Conservation (phyloP, 2,329 filamentous ascomycete genomes). For the Colletotrichum gigasporum region DNA sequence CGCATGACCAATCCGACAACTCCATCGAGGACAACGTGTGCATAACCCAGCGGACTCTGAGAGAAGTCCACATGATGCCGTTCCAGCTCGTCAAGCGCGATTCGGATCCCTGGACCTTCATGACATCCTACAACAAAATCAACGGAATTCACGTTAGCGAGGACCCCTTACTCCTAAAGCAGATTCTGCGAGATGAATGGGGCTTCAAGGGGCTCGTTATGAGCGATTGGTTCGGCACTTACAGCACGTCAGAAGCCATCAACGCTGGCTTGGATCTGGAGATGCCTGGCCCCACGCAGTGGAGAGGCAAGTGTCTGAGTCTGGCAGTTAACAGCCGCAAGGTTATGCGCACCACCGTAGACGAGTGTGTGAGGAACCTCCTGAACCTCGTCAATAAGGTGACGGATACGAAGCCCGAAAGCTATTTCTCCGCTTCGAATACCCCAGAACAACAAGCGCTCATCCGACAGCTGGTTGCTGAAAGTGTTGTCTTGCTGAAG, state of each 20-base stretch:
- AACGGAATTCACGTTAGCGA: conserved; percentile 66
- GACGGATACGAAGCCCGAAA: conserved; percentile 40
- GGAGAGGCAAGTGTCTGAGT: conserved; percentile 27
- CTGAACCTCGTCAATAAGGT: conserved; percentile 65
- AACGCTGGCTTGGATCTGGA: conserved; percentile 66
- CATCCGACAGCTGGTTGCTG: conserved; percentile 71
- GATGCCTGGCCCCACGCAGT: conserved; percentile 65
- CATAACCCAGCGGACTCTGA: conserved; percentile 41
- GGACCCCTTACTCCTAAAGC: conserved; percentile 58
- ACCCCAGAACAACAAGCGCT: conserved; percentile 66
- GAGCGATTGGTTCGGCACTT: conserved; percentile 68
- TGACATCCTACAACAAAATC: conserved; percentile 69
- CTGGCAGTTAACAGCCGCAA: conserved; percentile 22
- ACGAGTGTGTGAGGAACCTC: conserved; percentile 65
- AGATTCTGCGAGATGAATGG: conserved; percentile 65
- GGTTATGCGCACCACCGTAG: conserved; percentile 44
- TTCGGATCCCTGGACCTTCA: conserved; percentile 60
- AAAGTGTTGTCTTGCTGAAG: conserved; percentile 79
- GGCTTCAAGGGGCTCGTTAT: conserved; percentile 65
- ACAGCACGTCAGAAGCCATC: conserved; percentile 60
- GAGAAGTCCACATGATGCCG: conserved; percentile 64
- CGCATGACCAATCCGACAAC: conserved; percentile 36
- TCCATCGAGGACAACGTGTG: conserved; percentile 37
- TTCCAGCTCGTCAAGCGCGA: conserved; percentile 67
- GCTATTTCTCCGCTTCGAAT: conserved; percentile 57